A percentile compares a stretch with the other conserved stretches of the same genome.
These are phyloP conservation scores for Polyplosphaeria fusca DNA, from an alignment of 495 filamentous ascomycete genomes.

Conservation along the genomic window DNA sequence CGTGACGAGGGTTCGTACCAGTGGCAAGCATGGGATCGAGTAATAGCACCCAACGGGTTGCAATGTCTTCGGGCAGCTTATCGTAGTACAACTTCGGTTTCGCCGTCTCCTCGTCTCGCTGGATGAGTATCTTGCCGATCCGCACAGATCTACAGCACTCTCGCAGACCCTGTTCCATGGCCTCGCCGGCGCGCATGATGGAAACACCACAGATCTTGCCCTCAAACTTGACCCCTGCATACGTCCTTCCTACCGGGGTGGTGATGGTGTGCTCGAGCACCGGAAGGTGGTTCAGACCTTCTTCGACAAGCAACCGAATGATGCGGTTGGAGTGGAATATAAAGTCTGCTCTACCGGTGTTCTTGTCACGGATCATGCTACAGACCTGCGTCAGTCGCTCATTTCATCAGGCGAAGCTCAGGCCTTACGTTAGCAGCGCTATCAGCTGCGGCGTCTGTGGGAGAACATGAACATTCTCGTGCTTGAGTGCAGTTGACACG, in stretches of 20 bases:
- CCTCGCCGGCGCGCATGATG: conserved; percentile 96
- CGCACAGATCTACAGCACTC: conserved; percentile 95
- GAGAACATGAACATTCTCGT: conserved; percentile 84
- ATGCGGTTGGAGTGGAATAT: conserved; percentile 99
- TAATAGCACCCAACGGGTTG: conserved; percentile 87
- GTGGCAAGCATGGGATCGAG: conserved; percentile 99
- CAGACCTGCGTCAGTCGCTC: neutral
- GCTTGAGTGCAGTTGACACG: conserved; percentile 76
- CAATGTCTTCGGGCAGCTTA: conserved; percentile 91
- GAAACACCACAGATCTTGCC: conserved; percentile 98
- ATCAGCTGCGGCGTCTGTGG: conserved; percentile 95
- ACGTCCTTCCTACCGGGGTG: conserved; percentile 84
- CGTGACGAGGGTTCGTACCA: conserved; percentile 60
- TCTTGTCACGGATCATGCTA: conserved; percentile 91
- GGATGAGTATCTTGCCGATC: conserved; percentile 97
- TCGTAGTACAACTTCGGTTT: conserved; percentile 94
- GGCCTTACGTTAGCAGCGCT: conserved; percentile 86
- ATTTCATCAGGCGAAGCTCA: neutral
- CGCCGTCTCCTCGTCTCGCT: conserved; percentile 91
- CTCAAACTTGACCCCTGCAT: conserved; percentile 89
- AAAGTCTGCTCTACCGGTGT: conserved; percentile 88
- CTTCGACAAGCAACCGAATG: conserved; percentile 95
- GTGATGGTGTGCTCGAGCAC: conserved; percentile 82
- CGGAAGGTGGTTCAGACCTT: conserved; percentile 94
- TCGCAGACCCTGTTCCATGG: conserved; percentile 94